Conservation (phyloP, 2,329 filamentous ascomycete genomes). For the Huntiella moniliformis region DNA sequence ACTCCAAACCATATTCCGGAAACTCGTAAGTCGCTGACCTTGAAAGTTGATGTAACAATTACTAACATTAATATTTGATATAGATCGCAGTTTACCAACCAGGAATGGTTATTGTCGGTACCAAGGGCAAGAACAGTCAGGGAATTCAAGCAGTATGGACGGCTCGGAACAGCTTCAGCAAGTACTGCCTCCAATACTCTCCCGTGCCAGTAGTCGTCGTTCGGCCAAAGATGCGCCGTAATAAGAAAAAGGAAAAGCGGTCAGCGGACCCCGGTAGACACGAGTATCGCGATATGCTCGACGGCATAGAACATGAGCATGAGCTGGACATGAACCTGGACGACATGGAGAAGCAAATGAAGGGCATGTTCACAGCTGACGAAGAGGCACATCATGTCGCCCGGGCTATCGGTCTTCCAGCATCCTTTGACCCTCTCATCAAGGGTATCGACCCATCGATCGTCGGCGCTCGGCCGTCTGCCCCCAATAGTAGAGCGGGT, state of each 20-base stretch:
- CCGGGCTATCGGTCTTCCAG: constrained; percentile 41
- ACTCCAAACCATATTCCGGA: constrained; percentile 75
- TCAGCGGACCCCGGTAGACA: constrained; percentile 56
- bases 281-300: constrained; percentile 61
- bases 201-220: constrained; percentile 88
- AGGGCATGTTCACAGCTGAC: constrained; percentile 35
- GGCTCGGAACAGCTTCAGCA: constrained; percentile 64
- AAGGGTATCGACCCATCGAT: constrained; percentile 29
- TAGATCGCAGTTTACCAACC: constrained; percentile 86
- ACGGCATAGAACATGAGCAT: constrained; percentile 38
- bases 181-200: constrained; percentile 86
- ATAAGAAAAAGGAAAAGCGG: constrained; percentile 79
- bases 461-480: constrained; percentile 13
- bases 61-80: not conserved
- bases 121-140: constrained; percentile 63
- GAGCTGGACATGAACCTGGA: constrained; percentile 37
- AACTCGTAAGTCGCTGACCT: constrained; percentile 45
- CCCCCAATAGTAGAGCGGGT: constrained; percentile 5
- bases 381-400: constrained; percentile 48
- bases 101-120: constrained; percentile 78
- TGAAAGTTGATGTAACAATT: not conserved
- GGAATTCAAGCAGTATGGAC: constrained; percentile 74
- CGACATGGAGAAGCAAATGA: constrained; percentile 31
- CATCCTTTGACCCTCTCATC: constrained; percentile 43
- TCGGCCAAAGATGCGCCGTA: constrained; percentile 65